Evolutionary conservation across 805 yeast species (phyloP).

Genomic region (Teunomyces kruisii): DNA sequence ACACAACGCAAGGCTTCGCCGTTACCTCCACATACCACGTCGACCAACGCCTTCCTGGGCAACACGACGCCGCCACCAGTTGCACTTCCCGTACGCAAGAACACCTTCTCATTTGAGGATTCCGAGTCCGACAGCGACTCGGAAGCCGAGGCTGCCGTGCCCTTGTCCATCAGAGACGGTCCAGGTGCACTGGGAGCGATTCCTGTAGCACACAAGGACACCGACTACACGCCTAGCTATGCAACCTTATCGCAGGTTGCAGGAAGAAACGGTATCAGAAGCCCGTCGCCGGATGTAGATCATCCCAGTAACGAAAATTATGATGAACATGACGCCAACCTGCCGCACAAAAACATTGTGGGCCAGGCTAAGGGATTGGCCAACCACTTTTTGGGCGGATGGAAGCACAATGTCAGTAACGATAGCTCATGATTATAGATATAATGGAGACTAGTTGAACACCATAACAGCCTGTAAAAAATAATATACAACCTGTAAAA

Average conservation of each 20-base stretch:
- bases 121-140: slow-evolving; percentile 26
- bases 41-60: slow-evolving; percentile 43
- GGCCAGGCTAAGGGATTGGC: slow-evolving; percentile 40
- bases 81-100: slow-evolving; percentile 7
- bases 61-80: slow-evolving; percentile 21
- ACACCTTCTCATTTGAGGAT: slow-evolving; percentile 37
- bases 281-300: slow-evolving; percentile 4
- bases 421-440: slow-evolving; percentile 4
- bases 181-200: neutral
- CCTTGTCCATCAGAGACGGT: neutral
- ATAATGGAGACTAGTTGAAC: slow-evolving; percentile 1
- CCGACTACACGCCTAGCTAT: slow-evolving; percentile 30
- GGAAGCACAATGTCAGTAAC: slow-evolving; percentile 15
- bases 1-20: slow-evolving; percentile 38
- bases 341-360: slow-evolving; percentile 20
- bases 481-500: neutral
- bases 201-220: neutral
- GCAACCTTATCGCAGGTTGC: slow-evolving; percentile 54
- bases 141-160: slow-evolving; percentile 22
- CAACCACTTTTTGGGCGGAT: slow-evolving; percentile 29
- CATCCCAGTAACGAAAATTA: slow-evolving; percentile 4
- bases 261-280: slow-evolving; percentile 38
- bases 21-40: slow-evolving; percentile 42
- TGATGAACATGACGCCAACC: slow-evolving; percentile 10
- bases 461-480: no score